Evolutionary conservation across 2,329 filamentous ascomycete genomes (phyloP), one percentile per base, ranked within the genome.

Genomic region (Aspergillus versicolor): DNA sequence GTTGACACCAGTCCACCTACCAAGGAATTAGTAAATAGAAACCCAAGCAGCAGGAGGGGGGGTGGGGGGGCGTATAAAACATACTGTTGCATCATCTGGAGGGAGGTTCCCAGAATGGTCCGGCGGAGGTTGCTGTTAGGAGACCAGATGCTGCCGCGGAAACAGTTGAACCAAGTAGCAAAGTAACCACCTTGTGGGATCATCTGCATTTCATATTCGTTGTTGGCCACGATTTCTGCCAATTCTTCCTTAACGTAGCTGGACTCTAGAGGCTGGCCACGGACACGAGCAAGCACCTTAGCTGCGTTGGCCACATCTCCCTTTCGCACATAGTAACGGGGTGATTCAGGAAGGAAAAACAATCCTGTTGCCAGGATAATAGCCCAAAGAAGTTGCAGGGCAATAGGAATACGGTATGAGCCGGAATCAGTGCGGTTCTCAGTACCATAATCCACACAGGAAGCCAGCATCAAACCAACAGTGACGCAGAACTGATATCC

Each of bases 401-500:
- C 84, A 66, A 95, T 92, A 54, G 90, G 88, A 58, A 95, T 91
- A 63, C 91, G 88, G 81, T 92, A 94, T 2, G 86, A 85, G 62
- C 83, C 82, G 7, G 84, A 85, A 73, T 88, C 84, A 15, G 65
- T 70, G 63, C 82, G 81, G 64, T 85, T 67, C 74, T 91, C 75
- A 56, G 87, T 89, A 51, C 75, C 87, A 73, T 94, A 92, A 75
- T 88, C 84, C 66, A 94, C 85, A 65, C 85, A 86, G 1, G 89
- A 84, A 21, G 90, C 90, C 59, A 93, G 75, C 71, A 93, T 79
- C 62, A 94, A 78, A 76, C 90, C 90, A 62, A 92, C 82, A 60
- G 89, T 92, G 73, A 92, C 88, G 73, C 86, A 91, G 81, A 92
- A 92, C 72, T 92, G 89, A 79, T 92, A 92, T 4, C 88, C 88